Conservation (phyloP, 192 early-diverging fungal species). For the Gryganskiella cystojenkinii region DNA sequence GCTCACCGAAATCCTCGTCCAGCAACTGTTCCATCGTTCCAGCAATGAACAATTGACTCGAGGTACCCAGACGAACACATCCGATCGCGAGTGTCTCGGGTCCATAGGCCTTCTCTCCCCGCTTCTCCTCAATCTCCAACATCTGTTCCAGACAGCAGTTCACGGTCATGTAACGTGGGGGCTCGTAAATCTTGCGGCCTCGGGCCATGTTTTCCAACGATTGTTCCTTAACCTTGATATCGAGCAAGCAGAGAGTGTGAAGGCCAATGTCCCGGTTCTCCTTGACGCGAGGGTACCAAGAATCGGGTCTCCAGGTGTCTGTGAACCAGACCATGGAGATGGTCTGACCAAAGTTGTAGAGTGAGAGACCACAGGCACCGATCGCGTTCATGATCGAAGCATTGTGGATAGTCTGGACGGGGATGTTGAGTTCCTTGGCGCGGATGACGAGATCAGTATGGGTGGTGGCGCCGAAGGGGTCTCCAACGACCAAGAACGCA, state of each 20-base stretch:
- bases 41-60: conserved; percentile 80
- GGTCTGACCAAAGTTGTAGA: conserved; percentile 99
- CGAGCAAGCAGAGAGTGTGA: conserved; percentile 93
- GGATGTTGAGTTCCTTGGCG: conserved; percentile 86
- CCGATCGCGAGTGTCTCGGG: conserved; percentile 89
- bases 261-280: conserved; percentile 86
- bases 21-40: conserved; percentile 91
- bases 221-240: conserved; percentile 99
- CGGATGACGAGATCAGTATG: conserved; percentile 97
- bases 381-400: conserved; percentile 99
- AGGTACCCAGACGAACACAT: conserved; percentile 88
- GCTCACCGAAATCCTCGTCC: conserved; percentile 89
- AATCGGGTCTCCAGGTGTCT: conserved; percentile 95
- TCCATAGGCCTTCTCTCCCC: conserved; percentile 78
- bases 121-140: conserved; percentile 89
- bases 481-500: conserved; percentile 96
- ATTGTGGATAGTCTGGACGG: conserved; percentile 95
- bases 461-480: conserved; percentile 97
- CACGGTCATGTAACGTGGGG: conserved; percentile 97
- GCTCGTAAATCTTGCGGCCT: conserved; percentile 94
- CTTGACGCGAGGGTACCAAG: conserved; percentile 94
- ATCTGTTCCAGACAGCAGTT: conserved; percentile 94
- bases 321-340: conserved; percentile 99
- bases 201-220: conserved; percentile 94
- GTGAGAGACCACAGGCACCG: conserved; percentile 93